Evolutionary conservation across 1,284 basidiomycete genomes (phyloP).

Genomic region (Pulveroboletus sp.): DNA sequence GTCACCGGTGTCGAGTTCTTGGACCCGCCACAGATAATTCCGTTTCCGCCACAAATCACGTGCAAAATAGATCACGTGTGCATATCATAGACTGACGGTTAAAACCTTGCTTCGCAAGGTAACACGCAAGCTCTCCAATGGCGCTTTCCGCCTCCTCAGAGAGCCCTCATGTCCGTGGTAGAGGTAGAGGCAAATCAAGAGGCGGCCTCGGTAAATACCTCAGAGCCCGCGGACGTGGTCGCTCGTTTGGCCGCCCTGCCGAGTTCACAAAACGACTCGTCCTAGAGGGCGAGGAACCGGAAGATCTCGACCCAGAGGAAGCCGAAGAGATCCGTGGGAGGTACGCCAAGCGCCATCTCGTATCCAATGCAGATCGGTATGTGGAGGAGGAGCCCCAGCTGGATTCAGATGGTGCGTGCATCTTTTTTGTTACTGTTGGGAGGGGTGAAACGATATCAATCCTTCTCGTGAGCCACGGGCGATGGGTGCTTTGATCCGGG

Average conservation of each 20-base stretch:
- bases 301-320: slow-evolving; percentile 42
- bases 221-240: slow-evolving; percentile 59
- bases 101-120: too few relatives aligned
- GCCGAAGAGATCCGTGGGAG: slow-evolving; percentile 46
- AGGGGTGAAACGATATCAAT: too few relatives aligned
- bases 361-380: slow-evolving; percentile 69
- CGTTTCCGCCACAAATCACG: too few relatives aligned
- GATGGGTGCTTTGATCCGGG: not conserved
- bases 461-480: too few relatives aligned
- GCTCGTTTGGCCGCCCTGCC: slow-evolving; percentile 56
- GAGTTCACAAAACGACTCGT: slow-evolving; percentile 56
- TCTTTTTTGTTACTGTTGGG: not conserved
- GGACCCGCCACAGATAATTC: not conserved
- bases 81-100: too few relatives aligned
- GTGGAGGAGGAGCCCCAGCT: slow-evolving; percentile 60
- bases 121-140: slow-evolving; percentile 8
- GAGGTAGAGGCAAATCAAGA: slow-evolving; percentile 54
- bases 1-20: slow-evolving; percentile 8
- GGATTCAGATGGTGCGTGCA: slow-evolving; percentile 53
- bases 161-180: slow-evolving; percentile 29
- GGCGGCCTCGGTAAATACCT: slow-evolving; percentile 72
- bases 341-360: slow-evolving; percentile 55
- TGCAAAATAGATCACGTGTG: too few relatives aligned
- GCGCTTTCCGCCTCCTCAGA: slow-evolving; percentile 7
- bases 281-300: slow-evolving; percentile 51